phyloP scores from a whole-genome alignment of 805 yeast genomes.

The Komagataella kurtzmanii region DNA sequence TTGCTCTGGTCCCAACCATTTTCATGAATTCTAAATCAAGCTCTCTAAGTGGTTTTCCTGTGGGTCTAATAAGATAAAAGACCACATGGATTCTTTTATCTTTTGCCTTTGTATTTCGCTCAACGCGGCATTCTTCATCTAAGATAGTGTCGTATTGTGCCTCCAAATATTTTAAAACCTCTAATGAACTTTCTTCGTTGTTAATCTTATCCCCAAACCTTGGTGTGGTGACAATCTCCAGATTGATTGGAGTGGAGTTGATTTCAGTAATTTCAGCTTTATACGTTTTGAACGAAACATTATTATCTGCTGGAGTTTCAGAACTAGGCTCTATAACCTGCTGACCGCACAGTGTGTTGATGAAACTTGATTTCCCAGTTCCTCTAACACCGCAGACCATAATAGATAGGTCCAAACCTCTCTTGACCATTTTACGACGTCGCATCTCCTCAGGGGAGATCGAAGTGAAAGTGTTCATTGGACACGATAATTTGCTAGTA shows the following conservation, averaged over 20 bases:
- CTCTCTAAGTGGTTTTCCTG: constrained; percentile 48
- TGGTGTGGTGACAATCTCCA: constrained; percentile 51
- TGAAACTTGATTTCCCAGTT: constrained; percentile 64
- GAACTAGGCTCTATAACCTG: constrained; percentile 22
- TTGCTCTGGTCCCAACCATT: constrained; percentile 54
- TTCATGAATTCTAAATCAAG: constrained; percentile 63
- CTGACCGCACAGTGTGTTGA: constrained; percentile 65
- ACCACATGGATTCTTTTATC: constrained; percentile 81
- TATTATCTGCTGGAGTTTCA: constrained; percentile 17
- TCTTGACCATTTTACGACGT: constrained; percentile 32
- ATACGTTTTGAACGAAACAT: constrained; percentile 18
- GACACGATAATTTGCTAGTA: not conserved
- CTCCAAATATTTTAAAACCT: constrained; percentile 58
- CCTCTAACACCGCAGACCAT: constrained; percentile 82
- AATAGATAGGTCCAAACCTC: constrained; percentile 22
- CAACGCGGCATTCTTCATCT: constrained; percentile 65
- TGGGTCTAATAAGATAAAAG: constrained; percentile 68
- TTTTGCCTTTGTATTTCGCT: constrained; percentile 19
- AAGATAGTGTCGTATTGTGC: constrained; percentile 55
- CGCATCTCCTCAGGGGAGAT: constrained; percentile 20
- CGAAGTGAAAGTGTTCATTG: constrained; percentile 4
- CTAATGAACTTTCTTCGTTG: constrained; percentile 44
- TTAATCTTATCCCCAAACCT: constrained; percentile 67
- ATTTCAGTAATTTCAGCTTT: constrained; percentile 40
- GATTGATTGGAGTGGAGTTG: constrained; percentile 33